Conservation (phyloP, 2,329 filamentous ascomycete species). For the Beauveria sp. region DNA sequence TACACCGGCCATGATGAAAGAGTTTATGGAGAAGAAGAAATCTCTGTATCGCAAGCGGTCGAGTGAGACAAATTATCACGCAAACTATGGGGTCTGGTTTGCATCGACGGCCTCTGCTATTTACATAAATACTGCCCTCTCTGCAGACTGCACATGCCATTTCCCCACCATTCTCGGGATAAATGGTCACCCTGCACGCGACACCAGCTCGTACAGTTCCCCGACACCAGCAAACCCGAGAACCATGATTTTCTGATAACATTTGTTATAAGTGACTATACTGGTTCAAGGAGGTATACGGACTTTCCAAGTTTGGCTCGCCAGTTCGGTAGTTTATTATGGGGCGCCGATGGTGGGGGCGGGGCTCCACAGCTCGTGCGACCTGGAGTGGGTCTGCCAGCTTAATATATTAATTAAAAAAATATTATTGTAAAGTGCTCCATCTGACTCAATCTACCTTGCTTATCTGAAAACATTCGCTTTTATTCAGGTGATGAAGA, state of each 20-base stretch:
- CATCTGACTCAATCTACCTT: not conserved
- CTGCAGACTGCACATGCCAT: not conserved
- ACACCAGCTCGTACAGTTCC: not conserved
- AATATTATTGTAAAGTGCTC: not conserved
- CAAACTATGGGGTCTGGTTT: not conserved
- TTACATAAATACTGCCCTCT: not conserved
- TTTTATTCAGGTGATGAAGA: not conserved
- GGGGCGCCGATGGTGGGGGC: not conserved
- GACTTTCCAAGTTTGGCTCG: not conserved
- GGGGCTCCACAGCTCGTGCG: not conserved
- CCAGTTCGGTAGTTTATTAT: not conserved
- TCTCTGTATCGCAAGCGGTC: not conserved
- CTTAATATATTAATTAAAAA: not conserved
- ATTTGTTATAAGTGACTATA: not conserved
- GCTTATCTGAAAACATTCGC: not conserved
- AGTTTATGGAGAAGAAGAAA: not conserved
- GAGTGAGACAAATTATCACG: not conserved
- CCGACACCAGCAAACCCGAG: too few relatives aligned
- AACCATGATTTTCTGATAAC: too few relatives aligned
- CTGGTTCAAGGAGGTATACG: not conserved
- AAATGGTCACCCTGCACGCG: not conserved
- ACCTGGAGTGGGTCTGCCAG: not conserved
- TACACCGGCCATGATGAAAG: slow-evolving; percentile 6
- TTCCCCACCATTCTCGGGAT: not conserved
- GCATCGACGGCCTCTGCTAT: not conserved